Conservation (phyloP, 495 filamentous ascomycete genomes). For the Xylaria grammica region DNA sequence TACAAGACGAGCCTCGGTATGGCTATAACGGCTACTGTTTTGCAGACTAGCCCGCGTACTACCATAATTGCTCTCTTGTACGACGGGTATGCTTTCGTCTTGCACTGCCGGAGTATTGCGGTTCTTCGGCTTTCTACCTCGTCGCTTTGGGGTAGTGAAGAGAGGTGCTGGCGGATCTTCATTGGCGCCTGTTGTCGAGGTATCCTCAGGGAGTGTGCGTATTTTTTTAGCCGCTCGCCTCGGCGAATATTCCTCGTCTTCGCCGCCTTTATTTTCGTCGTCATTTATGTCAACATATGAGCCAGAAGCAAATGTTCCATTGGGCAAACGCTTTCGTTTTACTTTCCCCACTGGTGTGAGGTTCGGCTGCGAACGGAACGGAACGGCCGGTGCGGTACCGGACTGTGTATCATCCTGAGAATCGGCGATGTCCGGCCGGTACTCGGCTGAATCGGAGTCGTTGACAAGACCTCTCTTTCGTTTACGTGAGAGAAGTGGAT, state of each 20-base stretch:
- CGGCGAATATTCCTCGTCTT: conserved; percentile 12
- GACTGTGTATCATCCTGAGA: conserved; percentile 32
- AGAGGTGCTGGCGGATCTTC: conserved; percentile 13
- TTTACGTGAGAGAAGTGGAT: conserved; percentile 27
- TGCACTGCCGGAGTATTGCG: conserved; percentile 17
- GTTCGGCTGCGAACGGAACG: conserved; percentile 19
- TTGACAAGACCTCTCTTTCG: conserved; percentile 28
- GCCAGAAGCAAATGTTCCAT: conserved; percentile 22
- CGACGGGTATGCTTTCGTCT: conserved; percentile 14
- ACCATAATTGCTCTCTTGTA: conserved; percentile 22
- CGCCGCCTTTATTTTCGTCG: neutral
- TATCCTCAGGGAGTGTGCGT: conserved; percentile 26
- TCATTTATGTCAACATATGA: neutral
- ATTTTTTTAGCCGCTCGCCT: conserved; percentile 5
- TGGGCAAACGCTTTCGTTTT: conserved; percentile 29
- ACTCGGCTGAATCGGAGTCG: conserved; percentile 32
- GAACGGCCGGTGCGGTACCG: conserved; percentile 20
- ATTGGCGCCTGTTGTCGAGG: conserved; percentile 21
- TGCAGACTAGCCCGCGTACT: conserved; percentile 21
- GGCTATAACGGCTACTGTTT: conserved; percentile 26
- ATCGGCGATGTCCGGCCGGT: conserved; percentile 27
- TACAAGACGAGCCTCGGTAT: conserved; percentile 36
- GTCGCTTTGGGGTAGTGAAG: conserved; percentile 25
- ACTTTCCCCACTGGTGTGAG: conserved; percentile 11
- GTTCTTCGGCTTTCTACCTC: conserved; percentile 35